Conservation (phyloP, 768 basidiomycete genomes). For the Hericium rajendrae region DNA sequence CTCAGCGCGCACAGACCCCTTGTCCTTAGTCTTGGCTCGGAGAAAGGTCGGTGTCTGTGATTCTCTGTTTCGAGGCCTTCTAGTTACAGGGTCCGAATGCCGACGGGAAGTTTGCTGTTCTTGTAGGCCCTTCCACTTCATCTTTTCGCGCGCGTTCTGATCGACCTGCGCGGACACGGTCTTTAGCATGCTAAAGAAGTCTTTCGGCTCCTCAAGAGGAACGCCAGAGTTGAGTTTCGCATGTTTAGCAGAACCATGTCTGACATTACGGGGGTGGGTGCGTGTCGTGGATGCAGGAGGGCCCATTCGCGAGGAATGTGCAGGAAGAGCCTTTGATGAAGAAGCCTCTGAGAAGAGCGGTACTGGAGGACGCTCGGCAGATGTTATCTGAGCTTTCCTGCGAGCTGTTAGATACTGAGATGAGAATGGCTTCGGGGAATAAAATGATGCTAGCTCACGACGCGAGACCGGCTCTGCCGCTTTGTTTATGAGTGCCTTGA, state of each 20-base stretch:
- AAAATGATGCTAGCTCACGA: not conserved
- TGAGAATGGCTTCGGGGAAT: too few relatives aligned
- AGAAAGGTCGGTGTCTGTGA: too few relatives aligned
- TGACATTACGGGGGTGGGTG: too few relatives aligned
- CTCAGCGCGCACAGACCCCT: too few relatives aligned
- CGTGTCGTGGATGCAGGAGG: too few relatives aligned
- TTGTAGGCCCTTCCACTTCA: not conserved
- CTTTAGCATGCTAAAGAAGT: not conserved
- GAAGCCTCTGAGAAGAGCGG: not conserved
- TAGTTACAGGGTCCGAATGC: too few relatives aligned
- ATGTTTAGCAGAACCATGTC: too few relatives aligned
- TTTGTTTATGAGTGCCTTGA: not conserved
- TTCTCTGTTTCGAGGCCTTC: too few relatives aligned
- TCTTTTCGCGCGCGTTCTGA: not conserved
- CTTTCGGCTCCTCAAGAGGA: not conserved
- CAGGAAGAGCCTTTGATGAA: not conserved
- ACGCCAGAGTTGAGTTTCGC: too few relatives aligned
- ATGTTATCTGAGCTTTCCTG: too few relatives aligned
- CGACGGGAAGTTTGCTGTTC: not conserved
- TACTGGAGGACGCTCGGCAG: not conserved
- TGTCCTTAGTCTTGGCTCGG: too few relatives aligned
- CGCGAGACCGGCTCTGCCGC: not conserved
- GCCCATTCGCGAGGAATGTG: not conserved
- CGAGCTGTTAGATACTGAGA: too few relatives aligned
- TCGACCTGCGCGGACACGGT: not conserved